Percentiles rank a stretch among this genome's conserved stretches.
These are phyloP conservation scores for Lactarius sanguifluus DNA, from an alignment of 768 basidiomycete genomes.

Conservation along the genomic window DNA sequence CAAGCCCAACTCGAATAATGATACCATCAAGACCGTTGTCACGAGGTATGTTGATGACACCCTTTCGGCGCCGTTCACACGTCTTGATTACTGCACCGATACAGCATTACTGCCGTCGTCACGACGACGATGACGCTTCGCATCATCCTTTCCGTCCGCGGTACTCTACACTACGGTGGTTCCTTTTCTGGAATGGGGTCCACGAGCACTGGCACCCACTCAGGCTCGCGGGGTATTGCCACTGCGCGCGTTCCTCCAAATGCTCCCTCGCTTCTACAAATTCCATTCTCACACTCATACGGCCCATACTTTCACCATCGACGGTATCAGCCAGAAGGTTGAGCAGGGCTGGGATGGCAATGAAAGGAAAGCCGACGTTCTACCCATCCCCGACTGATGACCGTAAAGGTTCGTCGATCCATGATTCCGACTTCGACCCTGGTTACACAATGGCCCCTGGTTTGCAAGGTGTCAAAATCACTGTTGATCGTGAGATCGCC, in stretches of 20 bases:
- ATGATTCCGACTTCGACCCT: conserved; percentile 30
- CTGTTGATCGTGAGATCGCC: conserved; percentile 28
- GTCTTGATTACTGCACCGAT: background rate
- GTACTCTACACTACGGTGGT: conserved; percentile 70
- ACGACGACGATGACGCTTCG: conserved; percentile 88
- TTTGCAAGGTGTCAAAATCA: conserved; percentile 26
- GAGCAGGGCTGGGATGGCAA: conserved; percentile 25
- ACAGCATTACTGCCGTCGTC: conserved; percentile 78
- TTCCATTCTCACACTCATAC: conserved; percentile 26
- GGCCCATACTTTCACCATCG: conserved; percentile 36
- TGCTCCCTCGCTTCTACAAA: conserved; percentile 30
- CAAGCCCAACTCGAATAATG: conserved; percentile 55
- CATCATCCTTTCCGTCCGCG: conserved; percentile 80
- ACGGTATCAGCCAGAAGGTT: conserved; percentile 32
- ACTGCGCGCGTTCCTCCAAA: conserved; percentile 42
- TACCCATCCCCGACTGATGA: conserved; percentile 16
- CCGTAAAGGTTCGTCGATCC: conserved; percentile 11
- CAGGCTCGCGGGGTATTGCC: conserved; percentile 47
- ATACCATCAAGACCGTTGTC: conserved; percentile 80
- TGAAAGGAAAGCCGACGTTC: conserved; percentile 22
- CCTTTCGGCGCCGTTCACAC: background rate
- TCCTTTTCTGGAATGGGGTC: conserved; percentile 53
- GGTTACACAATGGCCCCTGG: conserved; percentile 22
- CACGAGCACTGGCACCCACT: conserved; percentile 37
- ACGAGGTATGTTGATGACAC: conserved; percentile 46